A percentile compares a stretch with the other conserved stretches of the same genome.
Evolutionary conservation across 2,329 filamentous ascomycete species (phyloP).

Genomic region (Lasiodiplodia sp.): DNA sequence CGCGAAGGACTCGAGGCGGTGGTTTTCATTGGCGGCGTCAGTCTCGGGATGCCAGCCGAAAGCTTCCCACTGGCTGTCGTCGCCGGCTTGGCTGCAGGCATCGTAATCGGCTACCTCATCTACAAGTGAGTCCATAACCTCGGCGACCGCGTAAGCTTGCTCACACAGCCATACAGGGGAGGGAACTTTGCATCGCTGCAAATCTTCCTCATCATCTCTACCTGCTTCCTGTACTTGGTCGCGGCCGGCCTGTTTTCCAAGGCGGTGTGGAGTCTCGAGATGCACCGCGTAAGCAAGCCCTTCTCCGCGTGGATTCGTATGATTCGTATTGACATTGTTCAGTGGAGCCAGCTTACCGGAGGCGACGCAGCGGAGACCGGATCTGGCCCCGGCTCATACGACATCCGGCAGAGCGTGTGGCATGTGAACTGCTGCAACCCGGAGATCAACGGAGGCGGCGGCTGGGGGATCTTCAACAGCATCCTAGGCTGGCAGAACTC

Average conservation of each 20-base stretch:
- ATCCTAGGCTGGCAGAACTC: conserved; percentile 89
- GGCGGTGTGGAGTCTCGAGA: conserved; percentile 77
- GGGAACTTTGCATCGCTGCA: conserved; percentile 73
- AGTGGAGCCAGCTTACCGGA: conserved; percentile 72
- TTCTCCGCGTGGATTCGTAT: conserved; percentile 13
- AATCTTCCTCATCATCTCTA: conserved; percentile 81
- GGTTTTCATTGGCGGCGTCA: conserved; percentile 85
- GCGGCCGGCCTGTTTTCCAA: conserved; percentile 83
- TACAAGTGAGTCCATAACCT: conserved; percentile 70
- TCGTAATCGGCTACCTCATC: conserved; percentile 73
- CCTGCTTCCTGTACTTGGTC: conserved; percentile 84
- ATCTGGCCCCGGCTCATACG: conserved; percentile 76
- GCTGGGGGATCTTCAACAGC: conserved; percentile 88
- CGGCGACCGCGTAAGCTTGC: neutral
- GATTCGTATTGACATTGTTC: conserved; percentile 17
- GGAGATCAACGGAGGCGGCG: conserved; percentile 72
- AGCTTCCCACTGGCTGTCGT: conserved; percentile 81
- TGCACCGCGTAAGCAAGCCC: conserved; percentile 54
- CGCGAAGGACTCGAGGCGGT: conserved; percentile 87
- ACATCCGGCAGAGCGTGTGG: conserved; percentile 81
- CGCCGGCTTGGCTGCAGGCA: conserved; percentile 72
- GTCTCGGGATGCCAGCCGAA: conserved; percentile 75
- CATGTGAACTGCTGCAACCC: conserved; percentile 87
- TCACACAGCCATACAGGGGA: conserved; percentile 49
- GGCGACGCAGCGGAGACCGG: conserved; percentile 69